Percentiles rank a stretch among this genome's conserved stretches.
These are phyloP conservation scores for Alternaria sp. DNA, from an alignment of 2,329 filamentous ascomycete species.

Conservation along the genomic window DNA sequence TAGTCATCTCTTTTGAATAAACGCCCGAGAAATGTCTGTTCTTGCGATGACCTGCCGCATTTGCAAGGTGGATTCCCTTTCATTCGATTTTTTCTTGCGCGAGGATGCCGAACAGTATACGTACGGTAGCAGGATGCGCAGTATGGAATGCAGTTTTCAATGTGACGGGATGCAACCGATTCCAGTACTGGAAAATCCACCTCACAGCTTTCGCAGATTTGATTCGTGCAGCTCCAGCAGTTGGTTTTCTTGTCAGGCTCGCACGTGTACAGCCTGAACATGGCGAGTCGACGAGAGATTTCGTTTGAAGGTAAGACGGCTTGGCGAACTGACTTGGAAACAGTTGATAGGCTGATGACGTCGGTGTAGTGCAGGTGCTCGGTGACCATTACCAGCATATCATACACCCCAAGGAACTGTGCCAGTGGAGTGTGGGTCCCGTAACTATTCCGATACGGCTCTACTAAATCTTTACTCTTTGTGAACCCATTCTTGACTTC, in stretches of 20 bases:
- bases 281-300: constrained; percentile 18
- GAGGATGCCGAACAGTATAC: constrained; percentile 1
- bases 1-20: background rate
- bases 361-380: constrained; percentile 41
- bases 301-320: constrained; percentile 32
- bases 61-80: constrained; percentile 14
- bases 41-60: constrained; percentile 17
- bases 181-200: constrained; percentile 13
- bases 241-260: constrained; percentile 1
- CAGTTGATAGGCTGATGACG: constrained; percentile 30
- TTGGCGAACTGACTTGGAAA: constrained; percentile 37
- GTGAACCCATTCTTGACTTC: constrained; percentile 11
- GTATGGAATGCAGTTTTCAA: constrained; percentile 31
- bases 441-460: constrained; percentile 2
- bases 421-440: constrained; percentile 24
- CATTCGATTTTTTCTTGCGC: background rate
- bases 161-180: constrained; percentile 23
- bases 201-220: constrained; percentile 31
- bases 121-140: constrained; percentile 34
- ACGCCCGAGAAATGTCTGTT: constrained; percentile 7
- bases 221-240: constrained; percentile 37
- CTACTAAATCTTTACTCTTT: background rate
- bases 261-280: constrained; percentile 37
- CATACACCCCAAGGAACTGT: constrained; percentile 40
- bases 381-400: constrained; percentile 37